These are phyloP conservation scores for Ophiostoma ips DNA, from an alignment of 2,329 filamentous ascomycete genomes.

Conservation along the genomic window DNA sequence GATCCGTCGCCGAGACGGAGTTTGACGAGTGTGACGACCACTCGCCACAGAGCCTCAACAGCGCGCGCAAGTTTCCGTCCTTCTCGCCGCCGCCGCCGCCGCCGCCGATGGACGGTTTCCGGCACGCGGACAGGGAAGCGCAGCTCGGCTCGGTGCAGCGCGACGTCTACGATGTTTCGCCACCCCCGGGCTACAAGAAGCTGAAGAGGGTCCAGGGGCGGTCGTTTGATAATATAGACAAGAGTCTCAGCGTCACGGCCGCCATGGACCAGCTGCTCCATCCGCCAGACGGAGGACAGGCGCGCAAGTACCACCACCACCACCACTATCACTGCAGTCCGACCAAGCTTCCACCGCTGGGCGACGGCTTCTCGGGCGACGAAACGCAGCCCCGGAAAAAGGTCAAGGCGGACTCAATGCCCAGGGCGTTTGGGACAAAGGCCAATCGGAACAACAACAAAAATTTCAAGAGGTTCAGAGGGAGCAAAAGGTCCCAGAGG, in stretches of 20 bases:
- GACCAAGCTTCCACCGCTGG: neutral
- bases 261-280: neutral
- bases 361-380: constrained; percentile 13
- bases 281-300: neutral
- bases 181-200: constrained; percentile 11
- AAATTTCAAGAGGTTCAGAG: too few species aligned
- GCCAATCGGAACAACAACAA: too few species aligned
- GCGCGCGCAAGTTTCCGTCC: neutral
- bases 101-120: neutral
- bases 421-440: neutral
- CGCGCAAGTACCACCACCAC: neutral
- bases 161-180: constrained; percentile 7
- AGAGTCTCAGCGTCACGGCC: neutral
- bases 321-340: too few species aligned
- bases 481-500: neutral
- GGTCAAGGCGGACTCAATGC: neutral
- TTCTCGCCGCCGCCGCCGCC: neutral
- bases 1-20: neutral
- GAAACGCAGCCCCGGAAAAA: constrained; percentile 5
- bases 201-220: constrained; percentile 3
- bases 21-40: neutral
- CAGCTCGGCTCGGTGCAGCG: neutral
- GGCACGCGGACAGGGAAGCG: neutral
- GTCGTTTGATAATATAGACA: neutral
- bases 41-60: neutral